Evolutionary conservation across 2,329 filamentous ascomycete genomes (phyloP).

Genomic region (Phoma sp.): DNA sequence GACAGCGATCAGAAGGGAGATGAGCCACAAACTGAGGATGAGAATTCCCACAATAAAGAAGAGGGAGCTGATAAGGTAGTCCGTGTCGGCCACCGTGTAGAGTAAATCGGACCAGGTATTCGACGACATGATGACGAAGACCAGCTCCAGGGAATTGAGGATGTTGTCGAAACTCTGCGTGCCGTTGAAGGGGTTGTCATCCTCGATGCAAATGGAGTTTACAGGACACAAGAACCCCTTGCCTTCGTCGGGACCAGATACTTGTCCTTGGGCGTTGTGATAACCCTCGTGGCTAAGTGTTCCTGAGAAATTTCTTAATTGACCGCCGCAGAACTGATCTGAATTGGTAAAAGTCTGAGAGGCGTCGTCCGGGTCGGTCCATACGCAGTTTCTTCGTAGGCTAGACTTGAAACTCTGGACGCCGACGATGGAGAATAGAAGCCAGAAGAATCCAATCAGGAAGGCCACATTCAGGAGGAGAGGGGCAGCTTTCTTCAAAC

Average conservation of each 20-base stretch:
- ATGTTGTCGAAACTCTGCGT: slow-evolving; percentile 98
- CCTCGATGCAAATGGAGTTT: slow-evolving; percentile 83
- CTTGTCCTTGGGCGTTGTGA: slow-evolving; percentile 60
- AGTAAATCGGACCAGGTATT: slow-evolving; percentile 96
- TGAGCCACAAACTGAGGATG: slow-evolving; percentile 94
- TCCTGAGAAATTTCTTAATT: slow-evolving; percentile 64
- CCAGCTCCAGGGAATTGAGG: slow-evolving; percentile 85
- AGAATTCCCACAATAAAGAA: slow-evolving; percentile 79
- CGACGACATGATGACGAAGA: slow-evolving; percentile 98
- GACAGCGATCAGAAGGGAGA: slow-evolving; percentile 92
- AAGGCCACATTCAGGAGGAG: slow-evolving; percentile 92
- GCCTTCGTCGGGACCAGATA: slow-evolving; percentile 48
- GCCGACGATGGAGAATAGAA: slow-evolving; percentile 94
- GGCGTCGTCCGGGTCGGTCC: slow-evolving; percentile 58
- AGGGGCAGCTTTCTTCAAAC: slow-evolving; percentile 93
- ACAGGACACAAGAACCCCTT: slow-evolving; percentile 91
- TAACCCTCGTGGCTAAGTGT: slow-evolving; percentile 64
- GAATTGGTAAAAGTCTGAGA: slow-evolving; percentile 61
- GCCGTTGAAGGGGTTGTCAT: slow-evolving; percentile 77
- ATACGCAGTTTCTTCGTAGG: slow-evolving; percentile 57
- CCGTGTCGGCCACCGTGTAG: slow-evolving; percentile 90
- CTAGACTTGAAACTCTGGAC: slow-evolving; percentile 84
- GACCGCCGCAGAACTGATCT: slow-evolving; percentile 86
- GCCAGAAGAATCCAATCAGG: slow-evolving; percentile 95
- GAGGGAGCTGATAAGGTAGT: slow-evolving; percentile 85